Percentiles rank a stretch among this genome's conserved stretches.
Conservation (phyloP, 192 early-diverging fungal species). For the Chytriomyces sp. region DNA sequence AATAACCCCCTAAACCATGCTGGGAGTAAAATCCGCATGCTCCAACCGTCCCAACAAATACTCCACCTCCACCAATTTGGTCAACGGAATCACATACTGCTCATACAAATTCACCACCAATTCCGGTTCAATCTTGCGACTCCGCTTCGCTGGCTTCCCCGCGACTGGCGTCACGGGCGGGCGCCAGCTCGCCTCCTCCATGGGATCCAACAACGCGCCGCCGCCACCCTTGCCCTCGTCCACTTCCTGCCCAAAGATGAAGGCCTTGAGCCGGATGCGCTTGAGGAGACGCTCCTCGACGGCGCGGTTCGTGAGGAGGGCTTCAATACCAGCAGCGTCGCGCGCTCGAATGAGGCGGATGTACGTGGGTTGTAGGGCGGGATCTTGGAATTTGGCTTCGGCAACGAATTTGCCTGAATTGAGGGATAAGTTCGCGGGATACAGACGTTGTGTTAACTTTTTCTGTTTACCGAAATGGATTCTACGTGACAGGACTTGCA, state of each 20-base stretch:
- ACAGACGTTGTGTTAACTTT: not conserved
- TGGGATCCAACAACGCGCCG: not conserved
- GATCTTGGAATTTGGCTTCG: conserved; percentile 94
- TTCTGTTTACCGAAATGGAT: conserved; percentile 84
- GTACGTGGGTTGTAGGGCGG: conserved; percentile 70
- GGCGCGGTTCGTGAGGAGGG: conserved; percentile 81
- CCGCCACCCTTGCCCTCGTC: conserved; percentile 44
- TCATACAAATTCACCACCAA: conserved; percentile 91
- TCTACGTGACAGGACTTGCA: conserved; percentile 88
- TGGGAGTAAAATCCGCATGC: conserved; percentile 13
- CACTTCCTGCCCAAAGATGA: conserved; percentile 92
- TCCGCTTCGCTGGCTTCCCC: conserved; percentile 29
- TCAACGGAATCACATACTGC: conserved; percentile 94
- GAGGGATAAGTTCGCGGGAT: not conserved
- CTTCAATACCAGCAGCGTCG: conserved; percentile 77
- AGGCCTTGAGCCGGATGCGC: conserved; percentile 83
- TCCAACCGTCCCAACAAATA: conserved; percentile 80
- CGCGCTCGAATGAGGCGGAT: conserved; percentile 70
- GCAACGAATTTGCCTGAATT: conserved; percentile 88
- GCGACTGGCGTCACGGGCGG: not conserved
- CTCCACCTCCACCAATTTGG: conserved; percentile 94
- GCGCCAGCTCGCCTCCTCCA: conserved; percentile 23
- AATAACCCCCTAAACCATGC: too few relatives aligned
- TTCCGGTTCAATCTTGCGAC: conserved; percentile 71
- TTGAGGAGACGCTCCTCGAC: conserved; percentile 85